A percentile compares a stretch with the other conserved stretches of the same genome.
phyloP scores from a whole-genome alignment of 495 filamentous ascomycete genomes.

The Penicillium lividum region DNA sequence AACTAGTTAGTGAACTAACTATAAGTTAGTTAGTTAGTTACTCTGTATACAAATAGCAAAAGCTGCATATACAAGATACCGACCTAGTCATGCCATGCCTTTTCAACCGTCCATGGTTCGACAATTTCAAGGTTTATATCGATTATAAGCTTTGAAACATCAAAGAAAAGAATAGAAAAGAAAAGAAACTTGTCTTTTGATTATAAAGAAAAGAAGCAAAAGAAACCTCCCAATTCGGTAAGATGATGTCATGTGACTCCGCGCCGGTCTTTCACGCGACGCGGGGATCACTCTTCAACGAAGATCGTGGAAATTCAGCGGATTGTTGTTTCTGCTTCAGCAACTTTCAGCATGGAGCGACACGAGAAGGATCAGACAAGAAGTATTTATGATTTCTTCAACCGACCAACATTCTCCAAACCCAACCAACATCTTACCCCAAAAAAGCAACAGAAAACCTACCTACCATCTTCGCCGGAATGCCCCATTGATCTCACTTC shows the following conservation, averaged over 20 bases:
- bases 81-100: too few relatives aligned
- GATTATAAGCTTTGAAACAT: too few relatives aligned
- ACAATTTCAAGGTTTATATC: too few relatives aligned
- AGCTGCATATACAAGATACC: too few relatives aligned
- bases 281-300: constrained; percentile 13
- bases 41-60: too few relatives aligned
- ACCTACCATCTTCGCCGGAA: background rate
- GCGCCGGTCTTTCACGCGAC: constrained; percentile 24
- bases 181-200: background rate
- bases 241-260: constrained; percentile 26
- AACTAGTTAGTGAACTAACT: too few relatives aligned
- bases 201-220: constrained; percentile 10
- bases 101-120: too few relatives aligned
- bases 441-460: constrained; percentile 9
- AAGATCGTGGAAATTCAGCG: background rate
- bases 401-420: constrained; percentile 29
- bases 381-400: constrained; percentile 35
- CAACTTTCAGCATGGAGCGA: background rate
- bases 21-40: too few relatives aligned
- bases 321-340: background rate
- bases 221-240: constrained; percentile 1
- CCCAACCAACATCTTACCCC: constrained; percentile 6
- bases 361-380: background rate
- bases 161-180: background rate
- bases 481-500: constrained; percentile 7